These are phyloP conservation scores for Jackrogersella minutella DNA, from an alignment of 495 filamentous ascomycete genomes.

Conservation along the genomic window DNA sequence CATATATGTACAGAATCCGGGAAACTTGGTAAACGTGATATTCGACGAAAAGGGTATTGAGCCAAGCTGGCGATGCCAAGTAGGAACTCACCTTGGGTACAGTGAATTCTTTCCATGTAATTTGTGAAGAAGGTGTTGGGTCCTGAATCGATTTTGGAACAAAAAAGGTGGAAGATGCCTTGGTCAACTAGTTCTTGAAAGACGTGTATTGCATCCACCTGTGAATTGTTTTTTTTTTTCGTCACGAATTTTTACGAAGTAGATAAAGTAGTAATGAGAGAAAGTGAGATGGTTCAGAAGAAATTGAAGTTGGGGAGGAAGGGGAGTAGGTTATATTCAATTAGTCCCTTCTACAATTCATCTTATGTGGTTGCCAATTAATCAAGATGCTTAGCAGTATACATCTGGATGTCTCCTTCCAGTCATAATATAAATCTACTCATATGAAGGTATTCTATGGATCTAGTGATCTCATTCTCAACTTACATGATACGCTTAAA, in stretches of 20 bases:
- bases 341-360: too few species aligned
- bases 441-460: too few species aligned
- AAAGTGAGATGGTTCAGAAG: neutral
- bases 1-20: too few species aligned
- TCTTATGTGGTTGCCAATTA: too few species aligned
- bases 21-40: too few species aligned
- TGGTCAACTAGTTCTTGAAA: neutral
- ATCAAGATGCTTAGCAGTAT: too few species aligned
- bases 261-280: neutral
- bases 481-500: too few species aligned
- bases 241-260: too few species aligned
- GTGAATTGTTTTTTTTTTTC: neutral
- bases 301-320: neutral
- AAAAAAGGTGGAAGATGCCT: constrained; percentile 6
- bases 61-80: neutral
- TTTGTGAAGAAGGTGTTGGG: constrained; percentile 16
- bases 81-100: constrained; percentile 17
- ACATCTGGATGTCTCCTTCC: too few species aligned
- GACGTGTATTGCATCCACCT: neutral
- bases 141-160: neutral
- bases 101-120: constrained; percentile 14
- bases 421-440: too few species aligned
- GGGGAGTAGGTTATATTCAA: too few species aligned
- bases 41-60: neutral
- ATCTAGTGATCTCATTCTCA: too few species aligned